These are phyloP conservation scores for Vaucheria bursata DNA, from an alignment of 352 stramenopile species.

Conservation along the genomic window DNA sequence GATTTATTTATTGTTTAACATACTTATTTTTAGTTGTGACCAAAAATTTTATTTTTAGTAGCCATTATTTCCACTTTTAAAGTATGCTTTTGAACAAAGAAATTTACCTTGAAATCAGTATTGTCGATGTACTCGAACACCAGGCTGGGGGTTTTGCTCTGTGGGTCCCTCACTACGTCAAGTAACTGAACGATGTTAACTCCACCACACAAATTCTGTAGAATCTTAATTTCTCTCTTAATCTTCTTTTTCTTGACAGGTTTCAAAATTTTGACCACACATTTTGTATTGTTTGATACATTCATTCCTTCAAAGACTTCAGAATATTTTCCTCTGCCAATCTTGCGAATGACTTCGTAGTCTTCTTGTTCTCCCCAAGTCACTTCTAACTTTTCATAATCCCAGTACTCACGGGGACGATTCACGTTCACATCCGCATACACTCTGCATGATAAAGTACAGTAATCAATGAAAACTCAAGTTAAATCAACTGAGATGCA, in stretches of 20 bases:
- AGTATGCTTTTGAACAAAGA: too few species aligned
- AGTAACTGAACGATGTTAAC: slow-evolving; percentile 98
- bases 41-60: too few species aligned
- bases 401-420: slow-evolving; percentile 95
- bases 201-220: slow-evolving; percentile 96
- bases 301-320: slow-evolving; percentile 98
- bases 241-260: slow-evolving; percentile 99
- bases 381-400: slow-evolving; percentile 97
- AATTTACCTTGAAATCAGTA: slow-evolving; percentile 98
- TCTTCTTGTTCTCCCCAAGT: slow-evolving; percentile 86
- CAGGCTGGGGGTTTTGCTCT: slow-evolving; percentile 95
- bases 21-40: too few species aligned
- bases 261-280: slow-evolving; percentile 99
- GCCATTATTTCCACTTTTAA: too few species aligned
- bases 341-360: slow-evolving; percentile 98
- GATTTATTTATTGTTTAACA: too few species aligned
- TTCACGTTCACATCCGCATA: slow-evolving; percentile 90
- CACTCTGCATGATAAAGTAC: too few species aligned
- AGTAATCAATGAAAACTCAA: not conserved
- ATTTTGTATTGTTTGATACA: slow-evolving; percentile 87
- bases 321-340: slow-evolving; percentile 97
- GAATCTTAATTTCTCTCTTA: slow-evolving; percentile 98
- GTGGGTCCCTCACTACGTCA: slow-evolving; percentile 93
- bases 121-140: slow-evolving; percentile 99
- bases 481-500: not conserved